Base-by-base conservation (phyloP, 768 basidiomycete species). In the Amanita molliuscula region DNA sequence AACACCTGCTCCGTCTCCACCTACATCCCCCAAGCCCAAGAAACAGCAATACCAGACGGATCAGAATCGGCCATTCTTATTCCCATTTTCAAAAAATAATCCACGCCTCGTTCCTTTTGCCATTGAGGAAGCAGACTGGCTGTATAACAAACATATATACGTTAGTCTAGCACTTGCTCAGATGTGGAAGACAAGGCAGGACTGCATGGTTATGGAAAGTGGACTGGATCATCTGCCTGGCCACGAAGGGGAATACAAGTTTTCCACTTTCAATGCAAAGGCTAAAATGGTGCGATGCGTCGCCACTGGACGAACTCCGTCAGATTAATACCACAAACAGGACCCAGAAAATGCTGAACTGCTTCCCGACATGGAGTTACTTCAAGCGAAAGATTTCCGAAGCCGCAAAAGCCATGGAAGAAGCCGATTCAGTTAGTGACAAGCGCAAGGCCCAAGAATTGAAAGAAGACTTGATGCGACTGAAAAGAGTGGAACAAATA, bases 31-130 rank as follows among this genome's bases (percentile, higher is more conserved):
- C 2, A 97, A 95, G 61, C 91, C 89, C 8, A 99, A 99, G 72
- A 97, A 98, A 63, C 95, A 95, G 62, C 91, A 95, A 62, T 99
- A 91, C 63, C 96, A 98, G 62, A 99, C 96, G 0, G 96, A 99
- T 65, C 96, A 94, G 62, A 81, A 70, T 41, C 76, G 88, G 10
- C 95, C 96, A 1, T 99, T 98, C 63, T 69, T 98, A 53, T 94
- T 99, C 63, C 96, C 96, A 0, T 99, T 96, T 62, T 89, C 92
- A 5, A 77, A 81, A n/a, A 9, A 35, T 38, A 52, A 47, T 40
- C 73, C 72, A 20, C 76, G 78, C 36, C 70, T 88, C n/a, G 89
- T 98, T 3, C 96, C 96, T 2, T 93, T 85, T 63, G 92, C 93
- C 3, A 92, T 99, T 52, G 91, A 92, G 40, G 96, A 99, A 63